Evolutionary conservation across 345 rosid genomes (phyloP), one percentile per base, ranked within the genome.

Genomic region (Arabis alpina): DNA sequence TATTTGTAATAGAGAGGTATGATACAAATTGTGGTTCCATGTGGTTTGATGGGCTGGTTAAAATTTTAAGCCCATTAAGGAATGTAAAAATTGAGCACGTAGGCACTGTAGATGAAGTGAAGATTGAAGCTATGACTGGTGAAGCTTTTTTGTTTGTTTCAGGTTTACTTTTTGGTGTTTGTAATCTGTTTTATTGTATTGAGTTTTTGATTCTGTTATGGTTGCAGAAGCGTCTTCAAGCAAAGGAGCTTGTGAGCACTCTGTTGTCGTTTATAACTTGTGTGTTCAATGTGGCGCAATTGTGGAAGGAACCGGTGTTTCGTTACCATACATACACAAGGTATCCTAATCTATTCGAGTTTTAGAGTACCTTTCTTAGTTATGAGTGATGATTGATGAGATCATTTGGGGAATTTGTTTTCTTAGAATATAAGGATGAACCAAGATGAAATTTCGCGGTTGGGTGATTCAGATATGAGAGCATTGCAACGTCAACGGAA

Each of bases 321-420:
- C 93, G 45, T 80, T 91, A 73, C 77, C 82, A 27, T 89, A 89
- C 61, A 91, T 91, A 66, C 93, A 85, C 19, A 91, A 81, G 91
- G 97, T 93, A 75, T 19, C 23, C 23, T 19, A 19, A 19, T 19
- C 23, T 19, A 19, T 19, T 19, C 23, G 23, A 19, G 0, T 19
- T 19, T 19, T 19, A 19, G 23, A 19, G 23, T 19, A 19, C 23
- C 0, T 32, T 37, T 73, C 37, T 61, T 54, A 15, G 64, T 54
- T 0, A 54, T 40, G 51, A 52, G 57, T 71, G 15, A 43, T 40
- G 51, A 52, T 53, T 71, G 15, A 43, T 50, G 67, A 40, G 70
- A 40, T 44, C 37, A 30, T 58, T 19, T 25, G 24, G 56, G 34
- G 64, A 19, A 51, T 56, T 11, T 68, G 48, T 75, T 16, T 76